A percentile compares a stretch with the other conserved stretches of the same genome.
These are phyloP conservation scores for Pezicula carpinea DNA, from an alignment of 2,329 filamentous ascomycete genomes.

Conservation along the genomic window DNA sequence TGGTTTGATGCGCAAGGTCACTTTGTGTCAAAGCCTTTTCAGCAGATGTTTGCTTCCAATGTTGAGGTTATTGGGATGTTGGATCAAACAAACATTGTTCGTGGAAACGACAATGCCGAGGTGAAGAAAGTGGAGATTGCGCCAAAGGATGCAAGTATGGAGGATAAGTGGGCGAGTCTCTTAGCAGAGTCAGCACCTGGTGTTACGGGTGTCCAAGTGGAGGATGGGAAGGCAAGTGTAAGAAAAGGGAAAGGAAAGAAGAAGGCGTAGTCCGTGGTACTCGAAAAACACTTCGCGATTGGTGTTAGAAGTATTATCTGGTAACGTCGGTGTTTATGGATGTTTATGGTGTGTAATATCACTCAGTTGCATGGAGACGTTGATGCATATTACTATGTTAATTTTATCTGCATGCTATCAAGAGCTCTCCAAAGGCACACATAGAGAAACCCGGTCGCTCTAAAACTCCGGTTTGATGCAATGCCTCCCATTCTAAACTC, in stretches of 20 bases:
- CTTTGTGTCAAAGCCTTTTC: conserved; percentile 72
- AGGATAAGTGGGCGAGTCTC: conserved; percentile 26
- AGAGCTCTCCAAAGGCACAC: too few species aligned
- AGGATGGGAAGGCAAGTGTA: conserved; percentile 8
- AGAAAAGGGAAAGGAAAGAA: conserved; percentile 27
- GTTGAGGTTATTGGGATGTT: conserved; percentile 61
- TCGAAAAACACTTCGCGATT: too few species aligned
- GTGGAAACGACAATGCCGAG: conserved; percentile 21
- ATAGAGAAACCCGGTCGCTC: background rate
- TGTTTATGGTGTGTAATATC: too few species aligned
- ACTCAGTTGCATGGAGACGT: too few species aligned
- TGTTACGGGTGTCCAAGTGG: conserved; percentile 11
- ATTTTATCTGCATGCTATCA: too few species aligned
- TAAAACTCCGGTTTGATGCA: too few species aligned
- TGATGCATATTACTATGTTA: too few species aligned
- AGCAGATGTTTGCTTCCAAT: conserved; percentile 68
- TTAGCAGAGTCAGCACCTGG: conserved; percentile 25
- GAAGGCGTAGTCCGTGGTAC: background rate
- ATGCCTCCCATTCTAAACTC: too few species aligned
- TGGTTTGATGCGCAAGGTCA: conserved; percentile 74
- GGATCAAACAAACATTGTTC: conserved; percentile 55
- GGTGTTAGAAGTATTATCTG: too few species aligned
- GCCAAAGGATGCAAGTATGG: conserved; percentile 19
- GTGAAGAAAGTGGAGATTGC: conserved; percentile 7
- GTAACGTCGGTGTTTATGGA: too few species aligned